Evolutionary conservation across 768 basidiomycete genomes (phyloP).

Genomic region (Tylopilus sp.): DNA sequence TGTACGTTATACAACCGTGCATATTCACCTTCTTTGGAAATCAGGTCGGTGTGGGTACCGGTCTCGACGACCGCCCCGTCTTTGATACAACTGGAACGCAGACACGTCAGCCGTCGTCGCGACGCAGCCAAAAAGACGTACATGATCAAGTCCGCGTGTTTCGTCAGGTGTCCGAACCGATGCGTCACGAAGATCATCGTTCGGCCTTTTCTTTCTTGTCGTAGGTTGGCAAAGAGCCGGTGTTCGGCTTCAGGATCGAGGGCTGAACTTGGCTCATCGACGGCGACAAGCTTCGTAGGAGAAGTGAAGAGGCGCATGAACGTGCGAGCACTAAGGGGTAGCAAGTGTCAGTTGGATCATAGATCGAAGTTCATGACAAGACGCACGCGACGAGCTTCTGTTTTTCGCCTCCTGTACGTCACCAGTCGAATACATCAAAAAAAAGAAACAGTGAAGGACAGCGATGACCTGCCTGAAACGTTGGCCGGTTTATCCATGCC

Average conservation of each 20-base stretch:
- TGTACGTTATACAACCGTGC: slow-evolving; percentile 32
- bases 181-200: slow-evolving; percentile 43
- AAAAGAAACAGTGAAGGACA: too few species aligned
- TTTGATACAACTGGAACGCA: slow-evolving; percentile 30
- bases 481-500: slow-evolving; percentile 17
- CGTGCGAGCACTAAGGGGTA: slow-evolving; percentile 30
- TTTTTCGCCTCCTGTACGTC: slow-evolving; percentile 29
- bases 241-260: slow-evolving; percentile 37
- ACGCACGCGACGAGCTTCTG: slow-evolving; percentile 31
- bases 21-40: slow-evolving; percentile 32
- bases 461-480: slow-evolving; percentile 32
- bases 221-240: slow-evolving; percentile 29
- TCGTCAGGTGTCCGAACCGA: slow-evolving; percentile 37
- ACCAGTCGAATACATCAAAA: too few species aligned
- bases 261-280: slow-evolving; percentile 39
- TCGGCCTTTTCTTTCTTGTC: slow-evolving; percentile 26
- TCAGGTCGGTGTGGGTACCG: slow-evolving; percentile 32
- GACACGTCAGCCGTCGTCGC: not conserved
- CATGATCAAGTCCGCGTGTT: slow-evolving; percentile 37
- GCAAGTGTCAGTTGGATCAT: not conserved
- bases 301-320: slow-evolving; percentile 39
- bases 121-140: slow-evolving; percentile 14
- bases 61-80: slow-evolving; percentile 31
- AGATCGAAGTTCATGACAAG: not conserved
- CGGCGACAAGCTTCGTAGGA: slow-evolving; percentile 28